A percentile compares a stretch with the other conserved stretches of the same genome.
These are phyloP conservation scores for Carex pumila DNA, from an alignment of 176 grass and related monocot genomes.

Conservation along the genomic window DNA sequence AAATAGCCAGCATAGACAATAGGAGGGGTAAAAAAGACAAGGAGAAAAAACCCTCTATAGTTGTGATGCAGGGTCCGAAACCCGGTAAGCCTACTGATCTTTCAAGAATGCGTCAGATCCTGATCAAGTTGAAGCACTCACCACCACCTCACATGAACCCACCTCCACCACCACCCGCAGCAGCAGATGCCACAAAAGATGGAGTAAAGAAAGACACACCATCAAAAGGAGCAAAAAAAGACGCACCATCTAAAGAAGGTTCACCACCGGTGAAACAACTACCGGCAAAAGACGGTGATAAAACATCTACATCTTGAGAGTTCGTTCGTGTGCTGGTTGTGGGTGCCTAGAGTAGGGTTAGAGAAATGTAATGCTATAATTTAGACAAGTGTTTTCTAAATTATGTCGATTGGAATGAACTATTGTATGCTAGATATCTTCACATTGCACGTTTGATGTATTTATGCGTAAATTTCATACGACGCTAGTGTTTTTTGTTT, in stretches of 20 bases:
- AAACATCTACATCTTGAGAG: conserved; percentile 10
- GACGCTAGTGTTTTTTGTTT: neutral
- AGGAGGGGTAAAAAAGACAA: conserved; percentile 83
- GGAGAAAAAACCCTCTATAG: conserved; percentile 78
- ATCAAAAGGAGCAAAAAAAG: conserved; percentile 6
- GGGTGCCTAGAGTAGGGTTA: neutral
- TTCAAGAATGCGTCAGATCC: conserved; percentile 73
- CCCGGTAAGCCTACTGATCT: conserved; percentile 92
- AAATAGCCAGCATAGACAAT: conserved; percentile 69
- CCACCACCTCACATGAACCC: conserved; percentile 67
- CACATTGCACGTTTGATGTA: neutral
- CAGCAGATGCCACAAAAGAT: conserved; percentile 32
- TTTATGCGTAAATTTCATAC: neutral
- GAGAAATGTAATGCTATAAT: neutral
- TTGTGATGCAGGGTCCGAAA: conserved; percentile 73
- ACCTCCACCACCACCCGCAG: conserved; percentile 36
- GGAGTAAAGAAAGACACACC: neutral
- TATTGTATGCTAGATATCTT: neutral
- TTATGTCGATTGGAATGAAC: neutral
- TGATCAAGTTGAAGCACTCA: conserved; percentile 79
- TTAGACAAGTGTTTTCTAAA: neutral
- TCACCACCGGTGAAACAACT: conserved; percentile 16
- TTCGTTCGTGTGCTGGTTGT: neutral
- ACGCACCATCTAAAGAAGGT: conserved; percentile 32
- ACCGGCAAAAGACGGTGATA: conserved; percentile 5